phyloP scores from a whole-genome alignment of 148 eudicot genomes.

The Diospyros kaki region DNA sequence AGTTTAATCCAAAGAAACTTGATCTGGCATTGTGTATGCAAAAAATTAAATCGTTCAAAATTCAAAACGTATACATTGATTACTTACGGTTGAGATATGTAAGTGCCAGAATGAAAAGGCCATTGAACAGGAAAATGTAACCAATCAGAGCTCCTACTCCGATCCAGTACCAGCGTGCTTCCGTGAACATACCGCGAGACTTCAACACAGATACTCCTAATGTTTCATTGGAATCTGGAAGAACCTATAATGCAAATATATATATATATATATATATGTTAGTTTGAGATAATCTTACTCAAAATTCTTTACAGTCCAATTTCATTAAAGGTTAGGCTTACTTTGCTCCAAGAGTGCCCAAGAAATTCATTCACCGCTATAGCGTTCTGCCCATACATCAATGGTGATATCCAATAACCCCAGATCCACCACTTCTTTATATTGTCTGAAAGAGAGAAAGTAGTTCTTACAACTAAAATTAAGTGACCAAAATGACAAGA shows the following conservation, averaged over 20 bases:
- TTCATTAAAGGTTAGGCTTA: slow-evolving; percentile 17
- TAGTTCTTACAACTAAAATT: not conserved
- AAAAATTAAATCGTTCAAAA: not conserved
- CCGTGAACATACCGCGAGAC: slow-evolving; percentile 52
- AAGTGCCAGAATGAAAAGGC: slow-evolving; percentile 36
- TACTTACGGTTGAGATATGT: slow-evolving; percentile 53
- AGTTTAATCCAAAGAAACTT: not conserved
- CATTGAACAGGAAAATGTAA: slow-evolving; percentile 46
- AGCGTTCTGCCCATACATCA: slow-evolving; percentile 76
- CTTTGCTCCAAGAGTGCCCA: slow-evolving; percentile 70
- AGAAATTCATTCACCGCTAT: slow-evolving; percentile 79
- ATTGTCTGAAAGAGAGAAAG: slow-evolving; percentile 32
- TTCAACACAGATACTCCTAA: slow-evolving; percentile 37
- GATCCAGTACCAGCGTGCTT: slow-evolving; percentile 66
- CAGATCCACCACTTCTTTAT: slow-evolving; percentile 87
- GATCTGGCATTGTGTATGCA: not conserved
- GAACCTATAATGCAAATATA: slow-evolving; percentile 11
- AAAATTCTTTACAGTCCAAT: not conserved
- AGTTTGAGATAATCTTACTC: not conserved
- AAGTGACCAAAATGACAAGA: not conserved
- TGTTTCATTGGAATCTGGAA: slow-evolving; percentile 15
- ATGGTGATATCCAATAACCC: slow-evolving; percentile 90
- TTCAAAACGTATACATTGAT: not conserved
- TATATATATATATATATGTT: too few relatives aligned
- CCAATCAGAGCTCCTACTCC: slow-evolving; percentile 57